Conservation (phyloP, 2,329 filamentous ascomycete genomes). For the Didymella segeticola region DNA sequence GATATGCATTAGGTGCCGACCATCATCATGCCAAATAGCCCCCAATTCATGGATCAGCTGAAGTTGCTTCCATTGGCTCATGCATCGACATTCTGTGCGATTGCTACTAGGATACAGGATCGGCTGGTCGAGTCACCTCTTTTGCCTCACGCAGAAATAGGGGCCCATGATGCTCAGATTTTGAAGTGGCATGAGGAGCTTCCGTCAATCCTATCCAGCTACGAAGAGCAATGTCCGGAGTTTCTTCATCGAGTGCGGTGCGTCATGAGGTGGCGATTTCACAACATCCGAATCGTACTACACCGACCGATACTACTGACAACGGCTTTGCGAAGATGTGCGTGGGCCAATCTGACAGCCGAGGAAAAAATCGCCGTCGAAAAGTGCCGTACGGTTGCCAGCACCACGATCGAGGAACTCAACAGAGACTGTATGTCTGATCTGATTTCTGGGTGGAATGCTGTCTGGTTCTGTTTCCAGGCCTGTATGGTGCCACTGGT, state of each 20-base stretch:
- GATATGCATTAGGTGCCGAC: conserved; percentile 21
- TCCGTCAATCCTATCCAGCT: conserved; percentile 56
- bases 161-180: conserved; percentile 70
- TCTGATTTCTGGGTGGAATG: conserved; percentile 81
- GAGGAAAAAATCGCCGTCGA: conserved; percentile 73
- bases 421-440: conserved; percentile 72
- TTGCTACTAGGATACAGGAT: conserved; percentile 79
- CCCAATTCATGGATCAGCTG: conserved; percentile 60
- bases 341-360: conserved; percentile 59
- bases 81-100: conserved; percentile 80
- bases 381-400: conserved; percentile 72
- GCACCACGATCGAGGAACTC: conserved; percentile 75
- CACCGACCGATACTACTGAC: conserved; percentile 75
- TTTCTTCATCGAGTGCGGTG: conserved; percentile 73
- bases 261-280: conserved; percentile 83
- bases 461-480: conserved; percentile 82
- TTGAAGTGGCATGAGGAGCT: conserved; percentile 75
- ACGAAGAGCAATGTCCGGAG: conserved; percentile 70
- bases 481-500: conserved; percentile 80
- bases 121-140: conserved; percentile 73
- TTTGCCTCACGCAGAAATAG: conserved; percentile 70
- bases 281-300: conserved; percentile 77
- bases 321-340: conserved; percentile 63
- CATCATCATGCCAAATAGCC: conserved; percentile 43
- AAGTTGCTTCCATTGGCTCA: conserved; percentile 75